Conservation (phyloP, 345 rosid species). For the Citrus sinensis region DNA sequence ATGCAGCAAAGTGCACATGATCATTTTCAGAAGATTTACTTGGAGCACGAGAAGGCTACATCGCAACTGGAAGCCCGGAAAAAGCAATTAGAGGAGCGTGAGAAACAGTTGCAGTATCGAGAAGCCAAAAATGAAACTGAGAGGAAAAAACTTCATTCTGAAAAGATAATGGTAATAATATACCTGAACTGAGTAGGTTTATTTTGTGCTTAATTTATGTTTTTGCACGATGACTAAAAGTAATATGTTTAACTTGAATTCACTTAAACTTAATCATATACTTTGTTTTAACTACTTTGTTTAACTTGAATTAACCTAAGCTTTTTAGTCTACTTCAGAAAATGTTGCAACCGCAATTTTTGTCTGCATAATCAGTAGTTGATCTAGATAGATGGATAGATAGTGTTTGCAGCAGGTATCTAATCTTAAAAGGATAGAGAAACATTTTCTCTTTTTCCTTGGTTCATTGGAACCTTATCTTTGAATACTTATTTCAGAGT, state of each 20-base stretch:
- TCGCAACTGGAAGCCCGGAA: constrained; percentile 31
- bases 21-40: constrained; percentile 32
- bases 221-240: constrained; percentile 10
- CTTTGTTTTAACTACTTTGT: too few relatives aligned
- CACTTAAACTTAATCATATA: too few relatives aligned
- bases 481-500: not conserved
- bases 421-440: not conserved
- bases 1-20: constrained; percentile 38
- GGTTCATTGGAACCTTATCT: not conserved
- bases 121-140: constrained; percentile 47
- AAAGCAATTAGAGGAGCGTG: constrained; percentile 34
- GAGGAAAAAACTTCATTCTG: constrained; percentile 37
- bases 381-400: not conserved
- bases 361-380: not conserved
- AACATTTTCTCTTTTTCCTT: not conserved
- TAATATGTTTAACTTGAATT: not conserved
- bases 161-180: constrained; percentile 46
- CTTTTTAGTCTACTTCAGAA: not conserved
- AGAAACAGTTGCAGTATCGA: constrained; percentile 40
- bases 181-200: not conserved
- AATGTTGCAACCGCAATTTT: not conserved
- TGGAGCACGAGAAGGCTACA: constrained; percentile 41
- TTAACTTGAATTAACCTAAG: not conserved
- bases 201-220: not conserved
- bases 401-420: not conserved